phyloP scores from a whole-genome alignment of 306 rosid genomes.

The Trichosanthes truncata region DNA sequence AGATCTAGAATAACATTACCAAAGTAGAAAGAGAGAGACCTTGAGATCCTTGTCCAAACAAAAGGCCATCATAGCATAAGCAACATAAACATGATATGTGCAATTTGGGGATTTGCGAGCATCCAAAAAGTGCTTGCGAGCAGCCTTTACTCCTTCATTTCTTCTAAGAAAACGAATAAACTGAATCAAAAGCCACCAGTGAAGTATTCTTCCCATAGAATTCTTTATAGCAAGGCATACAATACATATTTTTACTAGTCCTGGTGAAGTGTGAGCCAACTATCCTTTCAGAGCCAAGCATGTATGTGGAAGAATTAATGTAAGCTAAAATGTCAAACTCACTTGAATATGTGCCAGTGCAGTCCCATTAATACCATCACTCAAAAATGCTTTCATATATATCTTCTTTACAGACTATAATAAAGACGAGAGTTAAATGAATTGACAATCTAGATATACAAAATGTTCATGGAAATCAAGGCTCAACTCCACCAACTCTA shows the following conservation, averaged over 20 bases:
- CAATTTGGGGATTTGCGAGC: conserved; percentile 84
- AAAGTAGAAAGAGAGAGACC: conserved; percentile 37
- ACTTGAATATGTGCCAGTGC: conserved; percentile 94
- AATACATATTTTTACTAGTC: neutral
- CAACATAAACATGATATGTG: conserved; percentile 89
- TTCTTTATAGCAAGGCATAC: neutral
- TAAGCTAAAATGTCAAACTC: conserved; percentile 10
- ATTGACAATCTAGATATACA: conserved; percentile 4
- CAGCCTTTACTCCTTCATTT: conserved; percentile 95
- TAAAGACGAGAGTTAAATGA: conserved; percentile 10
- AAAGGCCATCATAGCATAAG: conserved; percentile 85
- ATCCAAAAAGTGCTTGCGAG: conserved; percentile 87
- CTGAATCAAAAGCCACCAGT: conserved; percentile 46
- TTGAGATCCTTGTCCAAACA: conserved; percentile 95
- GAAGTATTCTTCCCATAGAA: conserved; percentile 13
- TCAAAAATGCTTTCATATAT: conserved; percentile 59
- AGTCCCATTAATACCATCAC: conserved; percentile 54
- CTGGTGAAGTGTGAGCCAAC: neutral
- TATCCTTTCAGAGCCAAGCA: neutral
- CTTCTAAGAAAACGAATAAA: conserved; percentile 87
- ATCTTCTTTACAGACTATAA: conserved; percentile 87
- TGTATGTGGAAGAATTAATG: neutral
- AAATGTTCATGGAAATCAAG: conserved; percentile 8
- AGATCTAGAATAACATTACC: conserved; percentile 11
- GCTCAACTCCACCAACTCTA: conserved; percentile 14